Evolutionary conservation across 352 stramenopile species (phyloP), one percentile per base, ranked within the genome.

Genomic region (Phytophthora meadii): DNA sequence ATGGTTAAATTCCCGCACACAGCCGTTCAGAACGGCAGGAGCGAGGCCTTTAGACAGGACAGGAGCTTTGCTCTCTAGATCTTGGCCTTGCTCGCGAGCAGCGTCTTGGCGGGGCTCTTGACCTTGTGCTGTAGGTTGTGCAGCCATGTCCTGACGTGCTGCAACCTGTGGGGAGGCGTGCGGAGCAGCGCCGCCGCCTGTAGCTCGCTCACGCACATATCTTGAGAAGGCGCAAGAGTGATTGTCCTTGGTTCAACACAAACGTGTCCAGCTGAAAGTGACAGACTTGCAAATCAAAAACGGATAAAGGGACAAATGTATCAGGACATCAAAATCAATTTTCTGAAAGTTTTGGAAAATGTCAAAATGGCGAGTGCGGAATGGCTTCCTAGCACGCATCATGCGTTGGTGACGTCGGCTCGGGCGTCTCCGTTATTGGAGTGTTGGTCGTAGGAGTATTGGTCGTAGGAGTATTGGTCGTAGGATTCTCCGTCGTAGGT

Each of bases 1-100:
- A 11, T 62, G 47, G 60, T 73, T 74, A 63, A 81, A 81, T 19
- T 70, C 39, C 6, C 69, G 68, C 11, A 79, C 56, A 46, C 53
- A 70, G 49, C 76, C 72, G 14, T 61, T 47, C 5, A 84, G 72
- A 22, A 82, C 40, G 27, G 69, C 74, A 11, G 70, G 39, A 36
- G 46, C 60, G 14, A 82, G 55, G 0, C 58, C 51, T 56, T n/a
- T 32, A 40, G 11, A 19, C 4, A 32, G n/a, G 0, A 19, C 14
- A 42, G 25, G 8, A 0, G 39, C 12, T 9, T 19, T 47, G 2
- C 36, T 46, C 50, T 56, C 25, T 8, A 36, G 19, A 17, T 37
- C 4, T 47, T 52, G 14, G 36, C 32, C 22, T 22, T 14, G 42
- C 32, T 24, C 41, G 30, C 30, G 30, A 34, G 8, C 6, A 34